Conservation (phyloP, 2,329 filamentous ascomycete species). For the Colletotrichum lini region DNA sequence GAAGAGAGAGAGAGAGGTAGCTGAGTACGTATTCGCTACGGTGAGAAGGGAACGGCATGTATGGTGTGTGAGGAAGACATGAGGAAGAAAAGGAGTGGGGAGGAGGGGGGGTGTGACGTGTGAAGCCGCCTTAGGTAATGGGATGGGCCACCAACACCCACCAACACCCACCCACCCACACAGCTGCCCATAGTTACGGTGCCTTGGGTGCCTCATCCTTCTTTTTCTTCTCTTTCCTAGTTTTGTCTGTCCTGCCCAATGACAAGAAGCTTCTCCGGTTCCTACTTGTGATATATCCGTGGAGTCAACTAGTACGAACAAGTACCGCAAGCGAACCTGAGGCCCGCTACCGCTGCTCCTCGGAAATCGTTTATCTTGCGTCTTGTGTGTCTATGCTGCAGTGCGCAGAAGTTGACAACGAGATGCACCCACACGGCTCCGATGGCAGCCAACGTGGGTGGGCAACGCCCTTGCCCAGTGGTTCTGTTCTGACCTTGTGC, state of each 20-base stretch:
- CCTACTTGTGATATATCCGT: not conserved
- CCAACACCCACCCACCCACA: not conserved
- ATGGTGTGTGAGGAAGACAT: not conserved
- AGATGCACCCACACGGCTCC: not conserved
- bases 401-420: slow-evolving; percentile 12
- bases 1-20: not conserved
- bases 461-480: slow-evolving; percentile 3
- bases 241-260: not conserved
- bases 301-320: not conserved
- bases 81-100: not conserved
- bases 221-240: not conserved
- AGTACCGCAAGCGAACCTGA: not conserved
- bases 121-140: slow-evolving; percentile 21
- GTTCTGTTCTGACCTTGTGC: slow-evolving; percentile 25
- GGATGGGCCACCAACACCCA: slow-evolving; percentile 1
- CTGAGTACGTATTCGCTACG: not conserved
- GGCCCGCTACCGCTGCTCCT: not conserved
- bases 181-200: slow-evolving; percentile 6
- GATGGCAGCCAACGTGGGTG: slow-evolving; percentile 16
- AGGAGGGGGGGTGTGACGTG: slow-evolving; percentile 2
- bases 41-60: not conserved
- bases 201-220: slow-evolving; percentile 3
- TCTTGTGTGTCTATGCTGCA: not conserved
- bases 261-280: not conserved
- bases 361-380: not conserved